A percentile compares a stretch with the other conserved stretches of the same genome.
Evolutionary conservation across 768 basidiomycete species (phyloP).

Genomic region (Termitomyces sp.): DNA sequence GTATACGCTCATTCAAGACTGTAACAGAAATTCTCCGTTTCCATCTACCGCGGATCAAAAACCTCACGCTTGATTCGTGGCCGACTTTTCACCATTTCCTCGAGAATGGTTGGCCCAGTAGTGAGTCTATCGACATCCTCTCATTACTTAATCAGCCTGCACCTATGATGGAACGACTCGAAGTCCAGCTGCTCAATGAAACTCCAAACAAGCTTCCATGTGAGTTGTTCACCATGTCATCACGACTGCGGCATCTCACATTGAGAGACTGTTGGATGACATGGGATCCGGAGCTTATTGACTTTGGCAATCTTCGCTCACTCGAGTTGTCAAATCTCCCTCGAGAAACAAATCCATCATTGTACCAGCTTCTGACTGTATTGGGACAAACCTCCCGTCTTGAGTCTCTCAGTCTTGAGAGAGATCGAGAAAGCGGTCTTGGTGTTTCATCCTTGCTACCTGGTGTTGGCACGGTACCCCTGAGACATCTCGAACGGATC

Average conservation of each 20-base stretch:
- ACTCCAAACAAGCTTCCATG: not conserved
- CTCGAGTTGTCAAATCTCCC: not conserved
- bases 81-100: no score
- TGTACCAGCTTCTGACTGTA: not conserved
- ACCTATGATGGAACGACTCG: not conserved
- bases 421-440: not conserved
- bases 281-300: not conserved
- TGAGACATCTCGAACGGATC: not conserved
- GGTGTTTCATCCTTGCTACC: not conserved
- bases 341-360: not conserved
- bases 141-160: not conserved
- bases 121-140: not conserved
- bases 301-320: not conserved
- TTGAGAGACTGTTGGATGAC: not conserved
- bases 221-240: not conserved
- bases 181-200: not conserved
- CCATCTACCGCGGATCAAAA: not conserved
- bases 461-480: not conserved
- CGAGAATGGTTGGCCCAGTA: not conserved
- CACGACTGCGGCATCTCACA: not conserved
- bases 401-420: not conserved
- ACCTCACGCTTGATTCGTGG: not conserved
- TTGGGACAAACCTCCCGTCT: not conserved
- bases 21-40: not conserved
- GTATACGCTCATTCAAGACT: not conserved